Percentiles rank a stretch among this genome's conserved stretches.
Evolutionary conservation across 2,329 filamentous ascomycete species (phyloP).

Genomic region (Sclerotinia spermophila): DNA sequence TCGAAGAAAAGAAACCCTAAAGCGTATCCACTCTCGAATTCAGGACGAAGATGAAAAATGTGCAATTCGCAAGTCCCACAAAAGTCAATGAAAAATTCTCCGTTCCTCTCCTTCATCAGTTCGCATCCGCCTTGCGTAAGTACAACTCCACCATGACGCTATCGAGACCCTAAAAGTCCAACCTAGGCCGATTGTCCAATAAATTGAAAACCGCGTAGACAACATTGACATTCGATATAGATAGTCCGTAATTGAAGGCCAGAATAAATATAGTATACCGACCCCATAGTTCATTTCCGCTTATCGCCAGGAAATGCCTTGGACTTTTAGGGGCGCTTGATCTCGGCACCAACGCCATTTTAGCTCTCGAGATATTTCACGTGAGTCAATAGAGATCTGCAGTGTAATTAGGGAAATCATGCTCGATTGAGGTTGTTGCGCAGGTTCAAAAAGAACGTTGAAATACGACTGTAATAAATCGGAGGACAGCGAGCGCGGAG

Average conservation of each 20-base stretch:
- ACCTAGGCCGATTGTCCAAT: not conserved
- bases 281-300: slow-evolving; percentile 13
- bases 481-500: not conserved
- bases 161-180: not conserved
- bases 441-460: not conserved
- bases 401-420: not conserved
- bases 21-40: not conserved
- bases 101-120: not conserved
- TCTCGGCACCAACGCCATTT: not conserved
- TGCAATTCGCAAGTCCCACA: not conserved
- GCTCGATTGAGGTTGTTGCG: slow-evolving; percentile 8
- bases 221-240: not conserved
- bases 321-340: not conserved
- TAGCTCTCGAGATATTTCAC: not conserved
- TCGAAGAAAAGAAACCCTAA: not conserved
- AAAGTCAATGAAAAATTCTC: not conserved
- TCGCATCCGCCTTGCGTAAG: not conserved
- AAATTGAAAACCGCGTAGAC: slow-evolving; percentile 1
- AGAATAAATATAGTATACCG: not conserved
- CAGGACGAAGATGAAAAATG: not conserved
- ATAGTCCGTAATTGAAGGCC: not conserved
- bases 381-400: not conserved
- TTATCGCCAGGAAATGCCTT: slow-evolving; percentile 3
- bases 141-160: not conserved
- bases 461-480: not conserved